Base-by-base conservation (phyloP, 2,329 filamentous ascomycete species). In the Botrytis elliptica region DNA sequence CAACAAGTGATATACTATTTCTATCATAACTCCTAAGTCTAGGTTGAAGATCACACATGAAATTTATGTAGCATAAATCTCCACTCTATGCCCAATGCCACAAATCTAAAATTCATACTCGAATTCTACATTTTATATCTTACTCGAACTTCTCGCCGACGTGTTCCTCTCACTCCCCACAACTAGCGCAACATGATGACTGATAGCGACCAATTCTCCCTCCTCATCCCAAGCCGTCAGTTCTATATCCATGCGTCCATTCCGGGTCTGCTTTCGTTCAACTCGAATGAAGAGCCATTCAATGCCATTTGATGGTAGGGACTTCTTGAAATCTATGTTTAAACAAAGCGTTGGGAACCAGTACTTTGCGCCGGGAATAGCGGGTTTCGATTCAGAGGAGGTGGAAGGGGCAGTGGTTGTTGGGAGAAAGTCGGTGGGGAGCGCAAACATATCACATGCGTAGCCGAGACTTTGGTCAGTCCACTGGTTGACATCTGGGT, bases 241-340 rank as follows among this genome's bases (percentile, higher is more conserved):
- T 76, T 95, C 92, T 64, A 94, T 79, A 83, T 97, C 93, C 80
- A 93, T 90, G 74, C 91, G 85, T 1, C 93, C 93, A 76, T 93
- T 90, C 76, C 85, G 86, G 60, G 95, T 88, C 81, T 86, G 84
- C 82, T 93, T 94, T 7, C 89, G 85, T 72, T 87, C 85, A 20
- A 91, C 85, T 46, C 92, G 85, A 59, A 90, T 84, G 78, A 91
- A 91, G 71, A 97, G 80, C 90, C 92, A 96, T 80, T 93, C 90
- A 1, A 89, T 88, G 0, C 93, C 93, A 60, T 88, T 87, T 6
- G 84, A 82, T 0, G 92, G 92, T 63, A 97, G 81, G 10, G 86
- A 81, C 80, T 91, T 93, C 84, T 95, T 96, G 57, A 94, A 84
- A 75, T 97, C 93, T 36, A 97, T 79, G 80, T 93, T 94, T 80